phyloP scores from a whole-genome alignment of 139 green algal genomes.

The Chlorella sp. region DNA sequence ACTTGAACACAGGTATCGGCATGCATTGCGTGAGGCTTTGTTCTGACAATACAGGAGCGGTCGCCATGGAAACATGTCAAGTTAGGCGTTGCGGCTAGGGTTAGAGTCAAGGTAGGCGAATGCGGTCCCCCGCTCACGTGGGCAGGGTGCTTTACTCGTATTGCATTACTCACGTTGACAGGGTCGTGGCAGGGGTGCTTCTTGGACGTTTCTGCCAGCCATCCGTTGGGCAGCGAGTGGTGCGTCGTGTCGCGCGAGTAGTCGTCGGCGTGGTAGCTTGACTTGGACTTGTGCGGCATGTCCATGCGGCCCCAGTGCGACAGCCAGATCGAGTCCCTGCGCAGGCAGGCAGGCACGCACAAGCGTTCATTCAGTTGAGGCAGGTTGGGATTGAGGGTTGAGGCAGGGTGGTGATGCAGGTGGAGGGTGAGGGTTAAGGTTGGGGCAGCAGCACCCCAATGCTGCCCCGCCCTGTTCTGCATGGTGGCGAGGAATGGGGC shows the following conservation, averaged over 20 bases:
- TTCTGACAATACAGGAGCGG: no score
- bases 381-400: neutral
- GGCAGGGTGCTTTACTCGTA: no score
- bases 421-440: neutral
- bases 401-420: neutral
- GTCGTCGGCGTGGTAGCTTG: constrained; percentile 8
- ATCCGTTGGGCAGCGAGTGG: constrained; percentile 8
- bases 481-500: no score
- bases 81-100: no score
- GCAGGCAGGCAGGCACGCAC: neutral
- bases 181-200: constrained; percentile 47
- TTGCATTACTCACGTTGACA: constrained; percentile 35
- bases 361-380: neutral
- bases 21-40: no score
- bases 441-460: no score
- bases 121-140: no score
- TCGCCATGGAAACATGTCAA: no score
- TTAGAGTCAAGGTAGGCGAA: no score
- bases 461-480: no score
- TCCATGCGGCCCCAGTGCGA: constrained; percentile 46
- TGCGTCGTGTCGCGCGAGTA: constrained; percentile 1
- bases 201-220: constrained; percentile 10
- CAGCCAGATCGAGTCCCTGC: constrained; percentile 14
- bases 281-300: constrained; percentile 24
- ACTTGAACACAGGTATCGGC: no score